Conservation (phyloP, 305 asterid genomes). For the Fraxinus baroniana region DNA sequence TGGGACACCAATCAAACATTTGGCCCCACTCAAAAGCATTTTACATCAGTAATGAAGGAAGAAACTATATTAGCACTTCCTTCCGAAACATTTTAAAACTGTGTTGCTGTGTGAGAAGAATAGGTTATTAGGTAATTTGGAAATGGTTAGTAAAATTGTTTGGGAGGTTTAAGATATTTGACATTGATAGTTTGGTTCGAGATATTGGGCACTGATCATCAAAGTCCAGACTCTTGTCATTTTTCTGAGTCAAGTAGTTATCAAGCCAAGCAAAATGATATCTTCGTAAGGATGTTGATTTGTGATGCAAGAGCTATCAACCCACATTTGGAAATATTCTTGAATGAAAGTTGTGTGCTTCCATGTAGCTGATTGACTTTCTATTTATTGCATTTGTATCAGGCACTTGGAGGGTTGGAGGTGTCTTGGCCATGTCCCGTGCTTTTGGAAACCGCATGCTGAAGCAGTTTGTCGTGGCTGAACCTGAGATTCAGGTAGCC, state of each 20-base stretch:
- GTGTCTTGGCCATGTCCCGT: slow-evolving; percentile 99
- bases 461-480: slow-evolving; percentile 95
- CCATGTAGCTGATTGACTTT: slow-evolving; percentile 8
- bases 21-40: not conserved
- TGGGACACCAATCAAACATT: not conserved
- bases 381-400: slow-evolving; percentile 19
- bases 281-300: not conserved
- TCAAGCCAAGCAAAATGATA: not conserved
- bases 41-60: not conserved
- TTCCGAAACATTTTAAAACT: not conserved
- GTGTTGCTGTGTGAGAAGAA: not conserved
- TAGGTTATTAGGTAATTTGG: not conserved
- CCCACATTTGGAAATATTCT: slow-evolving; percentile 1
- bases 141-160: not conserved
- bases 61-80: not conserved
- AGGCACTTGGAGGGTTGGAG: slow-evolving; percentile 99
- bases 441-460: slow-evolving; percentile 99
- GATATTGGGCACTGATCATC: not conserved
- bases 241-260: not conserved
- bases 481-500: slow-evolving; percentile 97
- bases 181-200: not conserved
- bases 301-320: not conserved
- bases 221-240: not conserved
- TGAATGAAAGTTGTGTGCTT: not conserved
- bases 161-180: not conserved